phyloP scores from a whole-genome alignment of 1,139 yeast species.

The Candida smagusa region DNA sequence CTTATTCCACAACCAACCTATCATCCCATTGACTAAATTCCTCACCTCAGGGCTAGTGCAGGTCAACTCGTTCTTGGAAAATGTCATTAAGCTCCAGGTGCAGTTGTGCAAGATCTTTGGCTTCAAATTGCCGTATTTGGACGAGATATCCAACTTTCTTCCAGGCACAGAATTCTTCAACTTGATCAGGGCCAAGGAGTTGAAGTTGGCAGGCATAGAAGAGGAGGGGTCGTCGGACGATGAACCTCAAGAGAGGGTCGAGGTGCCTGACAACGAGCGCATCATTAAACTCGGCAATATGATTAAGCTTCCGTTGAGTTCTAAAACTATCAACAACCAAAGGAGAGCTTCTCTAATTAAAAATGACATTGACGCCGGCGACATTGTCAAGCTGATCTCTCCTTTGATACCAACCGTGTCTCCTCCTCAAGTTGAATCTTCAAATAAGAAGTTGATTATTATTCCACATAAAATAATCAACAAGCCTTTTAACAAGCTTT shows the following conservation, averaged over 20 bases:
- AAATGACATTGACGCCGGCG: not conserved
- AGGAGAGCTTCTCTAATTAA: slow-evolving; percentile 19
- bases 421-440: slow-evolving; percentile 1
- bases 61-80: slow-evolving; percentile 41
- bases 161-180: slow-evolving; percentile 37
- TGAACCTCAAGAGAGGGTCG: slow-evolving; percentile 12
- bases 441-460: slow-evolving; percentile 28
- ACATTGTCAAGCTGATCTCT: slow-evolving; percentile 4
- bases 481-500: slow-evolving; percentile 40
- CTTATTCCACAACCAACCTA: slow-evolving; percentile 26
- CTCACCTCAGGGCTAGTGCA: slow-evolving; percentile 26
- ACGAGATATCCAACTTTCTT: slow-evolving; percentile 24
- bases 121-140: slow-evolving; percentile 32
- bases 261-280: slow-evolving; percentile 17
- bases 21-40: slow-evolving; percentile 28
- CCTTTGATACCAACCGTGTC: not conserved
- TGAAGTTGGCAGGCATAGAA: slow-evolving; percentile 22
- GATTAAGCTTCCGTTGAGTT: slow-evolving; percentile 39
- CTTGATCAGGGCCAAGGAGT: slow-evolving; percentile 34
- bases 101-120: slow-evolving; percentile 26
- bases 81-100: slow-evolving; percentile 33
- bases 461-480: slow-evolving; percentile 44
- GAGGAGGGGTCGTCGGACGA: slow-evolving; percentile 12
- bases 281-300: slow-evolving; percentile 36
- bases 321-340: slow-evolving; percentile 40